A percentile compares a stretch with the other conserved stretches of the same genome.
phyloP scores from a whole-genome alignment of 1,139 yeast genomes.

The Suhomyces bokatorum region DNA sequence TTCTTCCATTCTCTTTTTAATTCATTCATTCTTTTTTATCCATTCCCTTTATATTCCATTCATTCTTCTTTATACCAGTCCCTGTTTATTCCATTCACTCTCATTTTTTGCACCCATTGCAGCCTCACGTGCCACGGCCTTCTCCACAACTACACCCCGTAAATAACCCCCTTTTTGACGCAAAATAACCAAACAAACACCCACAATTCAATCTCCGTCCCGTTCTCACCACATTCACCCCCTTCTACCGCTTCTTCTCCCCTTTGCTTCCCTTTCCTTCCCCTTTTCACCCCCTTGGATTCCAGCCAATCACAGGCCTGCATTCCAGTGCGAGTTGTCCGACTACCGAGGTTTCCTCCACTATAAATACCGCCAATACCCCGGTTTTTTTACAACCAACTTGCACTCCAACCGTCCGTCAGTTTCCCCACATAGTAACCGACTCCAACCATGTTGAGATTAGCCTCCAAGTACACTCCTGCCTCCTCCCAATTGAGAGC shows the following conservation, averaged over 20 bases:
- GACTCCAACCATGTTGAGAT: slow-evolving; percentile 42
- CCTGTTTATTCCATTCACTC: not conserved
- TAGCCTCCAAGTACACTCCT: slow-evolving; percentile 16
- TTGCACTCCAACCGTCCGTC: no score
- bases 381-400: slow-evolving; percentile 5
- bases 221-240: not conserved
- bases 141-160: not conserved
- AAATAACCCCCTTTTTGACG: not conserved
- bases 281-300: not conserved
- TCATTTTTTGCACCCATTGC: slow-evolving; percentile 1
- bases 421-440: no score
- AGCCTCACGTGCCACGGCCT: not conserved
- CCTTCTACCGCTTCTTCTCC: not conserved
- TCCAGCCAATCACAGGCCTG: slow-evolving; percentile 19
- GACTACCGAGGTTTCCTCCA: slow-evolving; percentile 6
- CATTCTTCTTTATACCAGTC: not conserved
- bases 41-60: no score
- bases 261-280: not conserved
- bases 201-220: not conserved
- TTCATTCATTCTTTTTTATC: not conserved
- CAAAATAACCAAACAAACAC: no score
- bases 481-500: slow-evolving; percentile 26
- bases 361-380: slow-evolving; percentile 4
- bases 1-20: not conserved
- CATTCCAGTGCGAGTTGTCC: slow-evolving; percentile 7